phyloP scores from a whole-genome alignment of 2,329 filamentous ascomycete species.

The Diaporthe sp. region DNA sequence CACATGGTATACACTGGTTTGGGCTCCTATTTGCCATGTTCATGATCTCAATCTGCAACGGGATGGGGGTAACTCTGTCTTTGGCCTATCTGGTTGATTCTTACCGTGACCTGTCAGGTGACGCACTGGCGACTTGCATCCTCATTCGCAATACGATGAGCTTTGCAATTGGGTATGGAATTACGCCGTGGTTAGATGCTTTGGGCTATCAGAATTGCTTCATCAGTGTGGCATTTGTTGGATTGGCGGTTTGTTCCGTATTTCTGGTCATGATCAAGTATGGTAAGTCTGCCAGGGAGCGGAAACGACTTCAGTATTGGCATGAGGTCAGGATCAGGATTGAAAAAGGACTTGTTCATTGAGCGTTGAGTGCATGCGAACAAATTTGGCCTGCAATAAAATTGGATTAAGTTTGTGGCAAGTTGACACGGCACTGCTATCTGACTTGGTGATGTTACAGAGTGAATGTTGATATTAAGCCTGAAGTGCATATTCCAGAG shows the following conservation, averaged over 20 bases:
- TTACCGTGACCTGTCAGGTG: slow-evolving; percentile 60
- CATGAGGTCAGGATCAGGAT: slow-evolving; percentile 46
- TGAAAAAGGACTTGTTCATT: slow-evolving; percentile 47
- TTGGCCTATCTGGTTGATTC: slow-evolving; percentile 62
- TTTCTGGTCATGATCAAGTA: slow-evolving; percentile 49
- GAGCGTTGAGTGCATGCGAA: not conserved
- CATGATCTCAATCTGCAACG: slow-evolving; percentile 57
- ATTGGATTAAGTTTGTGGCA: not conserved
- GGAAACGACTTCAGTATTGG: slow-evolving; percentile 47
- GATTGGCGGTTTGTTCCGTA: slow-evolving; percentile 46
- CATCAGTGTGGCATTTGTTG: slow-evolving; percentile 47
- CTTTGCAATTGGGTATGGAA: slow-evolving; percentile 39
- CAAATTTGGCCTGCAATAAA: not conserved
- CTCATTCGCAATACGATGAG: slow-evolving; percentile 45
- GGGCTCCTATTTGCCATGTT: slow-evolving; percentile 62
- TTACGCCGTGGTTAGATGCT: slow-evolving; percentile 38
- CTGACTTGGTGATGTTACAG: not conserved
- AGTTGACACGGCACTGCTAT: not conserved
- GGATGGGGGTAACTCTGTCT: slow-evolving; percentile 56
- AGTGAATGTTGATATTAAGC: not conserved
- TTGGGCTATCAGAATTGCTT: slow-evolving; percentile 39
- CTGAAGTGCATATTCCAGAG: not conserved
- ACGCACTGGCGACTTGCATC: slow-evolving; percentile 64
- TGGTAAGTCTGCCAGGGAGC: slow-evolving; percentile 47
- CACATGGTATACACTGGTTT: slow-evolving; percentile 57